Conservation (phyloP, 495 filamentous ascomycete species). For the Penicillium macrosclerotiorum region DNA sequence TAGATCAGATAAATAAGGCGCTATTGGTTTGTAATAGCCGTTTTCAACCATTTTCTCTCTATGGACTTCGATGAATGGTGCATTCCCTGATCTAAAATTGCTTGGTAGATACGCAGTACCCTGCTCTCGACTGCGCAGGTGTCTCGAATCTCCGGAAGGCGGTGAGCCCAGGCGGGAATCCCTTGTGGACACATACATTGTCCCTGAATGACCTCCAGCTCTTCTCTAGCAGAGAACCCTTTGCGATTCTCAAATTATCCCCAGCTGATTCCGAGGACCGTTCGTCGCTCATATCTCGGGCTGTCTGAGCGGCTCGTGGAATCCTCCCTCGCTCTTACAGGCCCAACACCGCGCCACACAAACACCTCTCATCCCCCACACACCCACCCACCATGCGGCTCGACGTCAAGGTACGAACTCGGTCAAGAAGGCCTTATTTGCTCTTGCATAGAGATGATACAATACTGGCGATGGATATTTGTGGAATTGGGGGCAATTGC, state of each 20-base stretch:
- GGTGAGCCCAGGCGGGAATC: constrained; percentile 43
- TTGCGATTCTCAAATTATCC: constrained; percentile 14
- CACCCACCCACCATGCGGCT: constrained; percentile 82
- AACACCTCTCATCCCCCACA: constrained; percentile 33
- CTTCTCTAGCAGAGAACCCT: constrained; percentile 20
- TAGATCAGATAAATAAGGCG: too few species aligned
- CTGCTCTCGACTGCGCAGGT: background rate
- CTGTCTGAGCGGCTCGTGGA: constrained; percentile 43
- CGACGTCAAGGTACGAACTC: constrained; percentile 74
- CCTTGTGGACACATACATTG: constrained; percentile 51
- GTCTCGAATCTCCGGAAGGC: constrained; percentile 29
- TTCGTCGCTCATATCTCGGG: constrained; percentile 20
- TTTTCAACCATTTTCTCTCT: too few species aligned
- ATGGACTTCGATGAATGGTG: too few species aligned
- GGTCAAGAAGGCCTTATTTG: constrained; percentile 10
- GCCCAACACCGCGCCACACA: constrained; percentile 42
- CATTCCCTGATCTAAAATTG: too few species aligned
- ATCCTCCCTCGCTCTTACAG: constrained; percentile 31
- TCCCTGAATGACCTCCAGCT: constrained; percentile 30
- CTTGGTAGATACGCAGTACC: too few species aligned
- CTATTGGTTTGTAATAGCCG: too few species aligned
- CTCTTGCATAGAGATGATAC: constrained; percentile 1
- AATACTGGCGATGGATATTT: constrained; percentile 19
- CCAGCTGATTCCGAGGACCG: constrained; percentile 13
- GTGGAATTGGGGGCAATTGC: constrained; percentile 16